Evolutionary conservation across 2,329 filamentous ascomycete species (phyloP).

Genomic region (Cordyceps javanica): DNA sequence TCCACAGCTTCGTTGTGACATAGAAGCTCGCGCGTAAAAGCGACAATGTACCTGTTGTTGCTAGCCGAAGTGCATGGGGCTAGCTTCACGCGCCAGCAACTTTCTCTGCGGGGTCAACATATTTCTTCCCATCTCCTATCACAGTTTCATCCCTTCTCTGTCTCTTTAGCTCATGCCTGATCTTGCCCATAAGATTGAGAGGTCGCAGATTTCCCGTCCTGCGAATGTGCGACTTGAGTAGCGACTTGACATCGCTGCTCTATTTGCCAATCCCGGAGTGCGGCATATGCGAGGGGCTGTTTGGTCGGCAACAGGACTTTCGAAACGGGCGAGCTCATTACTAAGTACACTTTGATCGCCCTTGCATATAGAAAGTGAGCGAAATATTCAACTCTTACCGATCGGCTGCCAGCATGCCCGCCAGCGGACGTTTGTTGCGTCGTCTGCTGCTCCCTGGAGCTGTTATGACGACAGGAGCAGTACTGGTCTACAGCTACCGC

Average conservation of each 20-base stretch:
- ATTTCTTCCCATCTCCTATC: neutral
- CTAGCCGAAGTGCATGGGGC: neutral
- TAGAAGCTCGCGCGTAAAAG: too few species aligned
- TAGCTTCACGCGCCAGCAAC: neutral
- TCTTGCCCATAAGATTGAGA: neutral
- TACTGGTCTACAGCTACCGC: constrained; percentile 52
- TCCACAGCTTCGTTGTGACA: too few species aligned
- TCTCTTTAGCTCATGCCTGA: neutral
- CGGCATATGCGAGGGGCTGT: neutral
- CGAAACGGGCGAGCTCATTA: neutral
- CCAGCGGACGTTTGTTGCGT: constrained; percentile 26
- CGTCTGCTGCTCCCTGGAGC: constrained; percentile 39
- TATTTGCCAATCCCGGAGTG: neutral
- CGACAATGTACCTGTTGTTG: neutral
- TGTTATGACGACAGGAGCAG: constrained; percentile 36
- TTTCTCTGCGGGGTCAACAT: neutral
- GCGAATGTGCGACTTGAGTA: neutral
- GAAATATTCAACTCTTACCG: neutral
- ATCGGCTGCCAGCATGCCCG: neutral
- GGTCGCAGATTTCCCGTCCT: neutral
- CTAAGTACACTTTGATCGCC: neutral
- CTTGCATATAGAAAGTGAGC: neutral
- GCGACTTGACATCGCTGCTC: constrained; percentile 4
- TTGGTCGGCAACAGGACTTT: neutral
- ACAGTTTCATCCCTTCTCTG: neutral